phyloP scores from a whole-genome alignment of 805 yeast species.

The Cyberlindnera japonica region DNA sequence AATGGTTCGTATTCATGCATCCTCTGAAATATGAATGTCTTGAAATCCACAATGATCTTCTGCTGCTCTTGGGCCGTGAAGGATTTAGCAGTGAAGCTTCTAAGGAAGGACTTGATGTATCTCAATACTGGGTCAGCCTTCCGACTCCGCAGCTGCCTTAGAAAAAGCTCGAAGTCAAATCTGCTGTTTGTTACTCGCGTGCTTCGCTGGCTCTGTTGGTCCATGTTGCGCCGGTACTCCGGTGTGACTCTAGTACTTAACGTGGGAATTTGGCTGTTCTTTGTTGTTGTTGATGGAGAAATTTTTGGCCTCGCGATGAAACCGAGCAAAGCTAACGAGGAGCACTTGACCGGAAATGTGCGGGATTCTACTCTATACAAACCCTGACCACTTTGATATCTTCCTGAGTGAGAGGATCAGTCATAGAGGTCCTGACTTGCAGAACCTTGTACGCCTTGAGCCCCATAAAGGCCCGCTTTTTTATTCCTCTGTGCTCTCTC shows the following conservation, averaged over 20 bases:
- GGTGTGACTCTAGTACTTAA: too few relatives aligned
- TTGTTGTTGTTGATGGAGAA: not conserved
- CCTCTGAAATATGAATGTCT: constrained; percentile 62
- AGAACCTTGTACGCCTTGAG: too few relatives aligned
- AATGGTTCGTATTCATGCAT: constrained; percentile 70
- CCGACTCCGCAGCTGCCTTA: constrained; percentile 64
- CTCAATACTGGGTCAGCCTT: constrained; percentile 86
- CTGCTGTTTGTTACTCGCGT: constrained; percentile 18
- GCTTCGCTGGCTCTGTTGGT: constrained; percentile 12
- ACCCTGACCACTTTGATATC: constrained; percentile 18
- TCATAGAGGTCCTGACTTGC: constrained; percentile 64
- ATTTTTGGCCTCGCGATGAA: not conserved
- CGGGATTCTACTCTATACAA: constrained; percentile 45
- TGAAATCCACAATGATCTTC: constrained; percentile 75
- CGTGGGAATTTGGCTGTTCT: too few relatives aligned
- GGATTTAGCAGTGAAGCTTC: constrained; percentile 55
- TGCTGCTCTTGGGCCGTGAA: constrained; percentile 79
- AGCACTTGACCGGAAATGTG: too few relatives aligned
- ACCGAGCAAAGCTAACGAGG: too few relatives aligned
- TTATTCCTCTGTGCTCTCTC: constrained; percentile 63
- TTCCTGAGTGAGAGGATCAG: constrained; percentile 45
- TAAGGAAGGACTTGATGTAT: constrained; percentile 79
- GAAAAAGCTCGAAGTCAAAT: constrained; percentile 83
- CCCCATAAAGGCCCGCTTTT: constrained; percentile 19
- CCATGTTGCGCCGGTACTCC: too few relatives aligned